phyloP scores from a whole-genome alignment of 352 stramenopile genomes.

The Halophytophthora batemanensis region DNA sequence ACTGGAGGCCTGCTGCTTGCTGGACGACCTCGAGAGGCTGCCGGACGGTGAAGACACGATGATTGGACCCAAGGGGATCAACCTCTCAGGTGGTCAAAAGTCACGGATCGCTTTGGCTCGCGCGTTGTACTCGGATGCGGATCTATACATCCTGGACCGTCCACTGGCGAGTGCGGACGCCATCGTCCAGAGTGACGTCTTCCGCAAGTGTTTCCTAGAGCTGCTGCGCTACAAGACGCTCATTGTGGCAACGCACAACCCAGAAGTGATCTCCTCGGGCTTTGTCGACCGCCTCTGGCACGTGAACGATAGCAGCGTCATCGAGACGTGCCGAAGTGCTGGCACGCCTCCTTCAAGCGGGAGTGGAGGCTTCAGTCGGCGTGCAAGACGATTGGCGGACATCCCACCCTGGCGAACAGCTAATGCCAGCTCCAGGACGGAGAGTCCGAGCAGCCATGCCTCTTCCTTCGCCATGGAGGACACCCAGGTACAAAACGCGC shows the following conservation, averaged over 20 bases:
- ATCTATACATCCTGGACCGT: constrained; percentile 36
- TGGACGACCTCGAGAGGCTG: constrained; percentile 39
- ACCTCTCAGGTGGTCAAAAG: constrained; percentile 33
- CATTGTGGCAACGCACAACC: constrained; percentile 90
- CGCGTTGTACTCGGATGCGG: constrained; percentile 34
- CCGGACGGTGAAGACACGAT: constrained; percentile 31
- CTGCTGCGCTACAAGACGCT: constrained; percentile 47
- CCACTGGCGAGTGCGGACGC: constrained; percentile 29
- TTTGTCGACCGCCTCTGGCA: constrained; percentile 36
- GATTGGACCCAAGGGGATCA: constrained; percentile 30
- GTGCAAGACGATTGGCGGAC: constrained; percentile 27
- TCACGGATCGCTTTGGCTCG: constrained; percentile 33
- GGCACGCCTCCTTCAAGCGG: background rate
- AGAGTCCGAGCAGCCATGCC: constrained; percentile 6
- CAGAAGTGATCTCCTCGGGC: constrained; percentile 55
- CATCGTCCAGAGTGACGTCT: constrained; percentile 43
- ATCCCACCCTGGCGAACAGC: constrained; percentile 28
- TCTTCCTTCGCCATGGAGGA: constrained; percentile 10
- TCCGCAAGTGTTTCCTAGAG: constrained; percentile 38
- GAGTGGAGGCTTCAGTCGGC: constrained; percentile 10
- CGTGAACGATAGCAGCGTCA: constrained; percentile 20
- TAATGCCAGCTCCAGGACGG: background rate
- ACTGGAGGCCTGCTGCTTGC: constrained; percentile 45
- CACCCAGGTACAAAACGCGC: constrained; percentile 5
- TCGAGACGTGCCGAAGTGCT: constrained; percentile 16